Evolutionary conservation across 768 basidiomycete species (phyloP).

Genomic region (Suillus brevipes): DNA sequence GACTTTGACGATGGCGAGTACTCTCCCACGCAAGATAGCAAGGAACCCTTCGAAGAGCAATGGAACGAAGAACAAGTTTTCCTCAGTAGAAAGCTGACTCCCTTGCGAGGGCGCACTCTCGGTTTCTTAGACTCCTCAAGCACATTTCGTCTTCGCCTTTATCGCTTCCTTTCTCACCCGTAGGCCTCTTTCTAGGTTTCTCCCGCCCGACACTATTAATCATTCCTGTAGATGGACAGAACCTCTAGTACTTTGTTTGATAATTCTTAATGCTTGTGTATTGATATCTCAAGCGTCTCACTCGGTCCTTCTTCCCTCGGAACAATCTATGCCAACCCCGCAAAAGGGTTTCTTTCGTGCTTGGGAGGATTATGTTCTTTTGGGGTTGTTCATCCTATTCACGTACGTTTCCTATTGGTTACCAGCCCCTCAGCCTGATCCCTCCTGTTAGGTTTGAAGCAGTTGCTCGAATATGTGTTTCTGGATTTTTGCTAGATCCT

Average conservation of each 20-base stretch:
- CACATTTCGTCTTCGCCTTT: conserved; percentile 60
- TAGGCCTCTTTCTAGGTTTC: conserved; percentile 41
- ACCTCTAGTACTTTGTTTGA: conserved; percentile 77
- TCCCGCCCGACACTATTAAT: conserved; percentile 6
- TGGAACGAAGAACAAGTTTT: conserved; percentile 24
- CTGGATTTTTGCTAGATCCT: conserved; percentile 86
- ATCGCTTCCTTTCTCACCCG: conserved; percentile 69
- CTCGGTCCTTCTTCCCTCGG: conserved; percentile 53
- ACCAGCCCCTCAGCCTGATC: not conserved
- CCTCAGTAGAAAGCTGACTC: conserved; percentile 47
- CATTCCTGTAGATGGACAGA: conserved; percentile 71
- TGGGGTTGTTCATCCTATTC: conserved; percentile 81
- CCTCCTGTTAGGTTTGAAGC: conserved; percentile 66
- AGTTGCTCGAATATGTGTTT: conserved; percentile 84
- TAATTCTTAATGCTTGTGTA: conserved; percentile 80
- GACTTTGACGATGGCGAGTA: conserved; percentile 36
- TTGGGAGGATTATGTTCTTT: conserved; percentile 91
- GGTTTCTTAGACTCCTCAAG: conserved; percentile 74
- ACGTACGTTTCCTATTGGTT: conserved; percentile 53
- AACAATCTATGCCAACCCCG: conserved; percentile 40
- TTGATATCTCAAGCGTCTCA: conserved; percentile 78
- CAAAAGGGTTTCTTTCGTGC: conserved; percentile 75
- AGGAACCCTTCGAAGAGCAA: conserved; percentile 36
- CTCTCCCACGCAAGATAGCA: conserved; percentile 34
- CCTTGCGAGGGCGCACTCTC: conserved; percentile 77